A percentile compares a stretch with the other conserved stretches of the same genome.
phyloP scores from a whole-genome alignment of 2,329 filamentous ascomycete species.

The Colletotrichum cuscutae region DNA sequence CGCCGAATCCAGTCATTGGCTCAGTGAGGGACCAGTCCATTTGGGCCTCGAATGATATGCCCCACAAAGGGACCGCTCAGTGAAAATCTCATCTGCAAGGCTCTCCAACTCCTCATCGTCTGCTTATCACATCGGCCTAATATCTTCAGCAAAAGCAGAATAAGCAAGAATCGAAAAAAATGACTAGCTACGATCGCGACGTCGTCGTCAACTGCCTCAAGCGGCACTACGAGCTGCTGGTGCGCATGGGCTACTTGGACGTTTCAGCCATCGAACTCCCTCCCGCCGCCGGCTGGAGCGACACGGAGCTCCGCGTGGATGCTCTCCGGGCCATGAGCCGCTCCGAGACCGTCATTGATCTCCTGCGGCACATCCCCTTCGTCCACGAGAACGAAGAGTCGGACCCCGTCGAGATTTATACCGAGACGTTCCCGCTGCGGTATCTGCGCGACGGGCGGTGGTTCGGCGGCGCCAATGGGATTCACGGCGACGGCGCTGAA shows the following conservation, averaged over 20 bases:
- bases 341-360: constrained; percentile 29
- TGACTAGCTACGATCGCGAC: constrained; percentile 20
- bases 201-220: constrained; percentile 26
- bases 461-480: constrained; percentile 10
- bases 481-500: neutral
- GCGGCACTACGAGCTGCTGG: constrained; percentile 32
- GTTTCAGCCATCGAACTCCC: constrained; percentile 14
- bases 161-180: neutral
- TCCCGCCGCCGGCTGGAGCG: constrained; percentile 30
- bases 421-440: constrained; percentile 31
- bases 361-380: constrained; percentile 31
- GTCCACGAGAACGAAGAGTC: constrained; percentile 27
- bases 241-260: constrained; percentile 32
- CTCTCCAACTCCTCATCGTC: neutral
- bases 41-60: constrained; percentile 17
- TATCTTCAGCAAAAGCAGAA: neutral
- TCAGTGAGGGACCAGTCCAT: constrained; percentile 8
- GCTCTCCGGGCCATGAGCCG: constrained; percentile 35
- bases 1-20: constrained; percentile 1
- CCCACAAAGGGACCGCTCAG: constrained; percentile 26
- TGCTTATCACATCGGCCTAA: neutral
- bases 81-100: constrained; percentile 19
- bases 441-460: constrained; percentile 32
- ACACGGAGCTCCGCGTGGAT: constrained; percentile 30
- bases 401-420: constrained; percentile 27